A percentile compares a stretch with the other conserved stretches of the same genome.
Evolutionary conservation across 1,284 basidiomycete genomes (phyloP).

Genomic region (Porogramme epimiltina): DNA sequence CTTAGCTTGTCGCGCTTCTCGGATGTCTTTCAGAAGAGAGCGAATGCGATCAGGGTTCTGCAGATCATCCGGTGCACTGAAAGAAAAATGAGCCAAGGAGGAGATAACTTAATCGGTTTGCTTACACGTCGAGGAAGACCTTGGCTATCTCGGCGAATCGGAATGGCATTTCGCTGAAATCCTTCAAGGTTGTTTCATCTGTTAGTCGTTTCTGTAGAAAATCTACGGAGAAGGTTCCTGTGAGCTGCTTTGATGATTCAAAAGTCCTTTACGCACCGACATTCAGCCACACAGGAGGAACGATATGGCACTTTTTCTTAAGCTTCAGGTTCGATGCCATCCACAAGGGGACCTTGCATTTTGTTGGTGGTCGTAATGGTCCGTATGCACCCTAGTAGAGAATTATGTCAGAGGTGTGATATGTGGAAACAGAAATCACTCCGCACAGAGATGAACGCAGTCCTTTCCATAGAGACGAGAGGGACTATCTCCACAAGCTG

Average conservation of each 20-base stretch:
- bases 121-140: constrained; percentile 87
- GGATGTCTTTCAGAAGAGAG: constrained; percentile 88
- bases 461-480: constrained; percentile 84
- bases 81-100: background rate
- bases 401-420: background rate
- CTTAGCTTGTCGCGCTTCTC: constrained; percentile 94
- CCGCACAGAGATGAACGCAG: constrained; percentile 81
- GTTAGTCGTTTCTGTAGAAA: constrained; percentile 73
- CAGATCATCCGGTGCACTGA: constrained; percentile 89
- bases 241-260: background rate
- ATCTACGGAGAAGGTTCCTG: constrained; percentile 46
- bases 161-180: constrained; percentile 79
- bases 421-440: background rate
- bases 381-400: constrained; percentile 82
- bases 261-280: constrained; percentile 59
- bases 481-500: constrained; percentile 83
- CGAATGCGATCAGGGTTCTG: constrained; percentile 81
- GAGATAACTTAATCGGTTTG: constrained; percentile 13
- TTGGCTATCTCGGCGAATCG: constrained; percentile 90
- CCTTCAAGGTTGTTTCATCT: constrained; percentile 71
- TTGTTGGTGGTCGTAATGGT: constrained; percentile 86
- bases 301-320: constrained; percentile 92
- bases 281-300: constrained; percentile 87
- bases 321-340: constrained; percentile 91
- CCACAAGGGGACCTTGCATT: constrained; percentile 89